A percentile compares a stretch with the other conserved stretches of the same genome.
Evolutionary conservation across 345 rosid species (phyloP).

Genomic region (Conringia planisiliqua): DNA sequence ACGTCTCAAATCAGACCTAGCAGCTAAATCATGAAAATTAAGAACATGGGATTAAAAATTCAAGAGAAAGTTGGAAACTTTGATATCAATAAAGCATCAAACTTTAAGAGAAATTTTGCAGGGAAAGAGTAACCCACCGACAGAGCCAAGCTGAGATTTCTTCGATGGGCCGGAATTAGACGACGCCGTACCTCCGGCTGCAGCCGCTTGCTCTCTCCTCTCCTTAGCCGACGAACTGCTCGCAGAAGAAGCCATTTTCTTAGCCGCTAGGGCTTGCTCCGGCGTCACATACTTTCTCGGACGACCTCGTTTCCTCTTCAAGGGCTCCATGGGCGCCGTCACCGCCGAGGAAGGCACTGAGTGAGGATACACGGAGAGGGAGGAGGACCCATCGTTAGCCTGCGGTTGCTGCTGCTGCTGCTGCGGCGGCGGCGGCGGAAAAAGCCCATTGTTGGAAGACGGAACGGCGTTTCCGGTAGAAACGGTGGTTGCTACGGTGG

Average conservation of each 20-base stretch:
- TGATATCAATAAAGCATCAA: background rate
- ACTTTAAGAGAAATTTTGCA: background rate
- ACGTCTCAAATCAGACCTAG: background rate
- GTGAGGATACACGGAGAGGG: conserved; percentile 54
- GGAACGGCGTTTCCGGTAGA: conserved; percentile 33
- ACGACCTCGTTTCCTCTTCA: conserved; percentile 82
- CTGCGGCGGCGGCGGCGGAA: conserved; percentile 36
- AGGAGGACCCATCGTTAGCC: conserved; percentile 35
- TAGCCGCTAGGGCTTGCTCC: conserved; percentile 88
- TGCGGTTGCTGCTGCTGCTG: conserved; percentile 30
- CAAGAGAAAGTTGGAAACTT: conserved; percentile 11
- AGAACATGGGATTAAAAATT: background rate
- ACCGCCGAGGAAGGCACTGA: conserved; percentile 63
- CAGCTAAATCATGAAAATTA: background rate
- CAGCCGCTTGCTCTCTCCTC: conserved; percentile 40
- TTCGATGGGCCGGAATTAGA: conserved; percentile 37
- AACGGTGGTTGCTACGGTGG: conserved; percentile 30
- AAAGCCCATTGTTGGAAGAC: conserved; percentile 59
- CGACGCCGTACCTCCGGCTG: conserved; percentile 10
- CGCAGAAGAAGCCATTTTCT: conserved; percentile 62
- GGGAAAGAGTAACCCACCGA: conserved; percentile 36
- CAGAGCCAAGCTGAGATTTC: conserved; percentile 43
- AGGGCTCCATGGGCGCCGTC: conserved; percentile 54
- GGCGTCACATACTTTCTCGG: conserved; percentile 97
- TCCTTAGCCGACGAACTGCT: conserved; percentile 40